Evolutionary conservation across 2,329 filamentous ascomycete species (phyloP).

Genomic region (Cladosporium cucumerinum): DNA sequence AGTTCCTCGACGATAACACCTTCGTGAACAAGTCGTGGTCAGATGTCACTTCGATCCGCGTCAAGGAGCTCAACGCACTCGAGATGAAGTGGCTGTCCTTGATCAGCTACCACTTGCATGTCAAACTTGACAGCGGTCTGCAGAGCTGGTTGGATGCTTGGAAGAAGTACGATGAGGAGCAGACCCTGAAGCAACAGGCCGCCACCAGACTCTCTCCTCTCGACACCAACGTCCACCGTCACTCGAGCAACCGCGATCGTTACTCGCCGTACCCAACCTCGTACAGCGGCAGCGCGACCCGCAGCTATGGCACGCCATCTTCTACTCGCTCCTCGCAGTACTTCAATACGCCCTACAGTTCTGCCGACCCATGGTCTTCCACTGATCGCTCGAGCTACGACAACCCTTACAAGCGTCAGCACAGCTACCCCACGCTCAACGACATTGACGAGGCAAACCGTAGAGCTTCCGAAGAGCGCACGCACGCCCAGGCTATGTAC

Average conservation of each 20-base stretch:
- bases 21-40: conserved; percentile 98
- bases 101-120: conserved; percentile 81
- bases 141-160: conserved; percentile 63
- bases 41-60: conserved; percentile 85
- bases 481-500: conserved; percentile 27
- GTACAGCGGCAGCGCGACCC: conserved; percentile 28
- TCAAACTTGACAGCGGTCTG: conserved; percentile 76
- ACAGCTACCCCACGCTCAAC: conserved; percentile 32
- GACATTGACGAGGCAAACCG: conserved; percentile 35
- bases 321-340: conserved; percentile 34
- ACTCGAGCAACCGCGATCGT: conserved; percentile 48
- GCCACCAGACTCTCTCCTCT: conserved; percentile 54
- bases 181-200: conserved; percentile 32
- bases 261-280: conserved; percentile 37
- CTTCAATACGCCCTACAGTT: conserved; percentile 31
- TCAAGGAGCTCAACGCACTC: conserved; percentile 77
- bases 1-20: conserved; percentile 94
- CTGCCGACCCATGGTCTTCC: conserved; percentile 33
- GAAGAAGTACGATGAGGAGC: conserved; percentile 59
- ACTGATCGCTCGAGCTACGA: conserved; percentile 30
- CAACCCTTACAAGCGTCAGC: conserved; percentile 34
- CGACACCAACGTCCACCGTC: conserved; percentile 60
- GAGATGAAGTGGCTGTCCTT: conserved; percentile 84
- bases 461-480: conserved; percentile 32
- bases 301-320: conserved; percentile 28